Percentiles rank a stretch among this genome's conserved stretches.
Conservation (phyloP, 352 stramenopile species). For the Phytophthora megakarya region DNA sequence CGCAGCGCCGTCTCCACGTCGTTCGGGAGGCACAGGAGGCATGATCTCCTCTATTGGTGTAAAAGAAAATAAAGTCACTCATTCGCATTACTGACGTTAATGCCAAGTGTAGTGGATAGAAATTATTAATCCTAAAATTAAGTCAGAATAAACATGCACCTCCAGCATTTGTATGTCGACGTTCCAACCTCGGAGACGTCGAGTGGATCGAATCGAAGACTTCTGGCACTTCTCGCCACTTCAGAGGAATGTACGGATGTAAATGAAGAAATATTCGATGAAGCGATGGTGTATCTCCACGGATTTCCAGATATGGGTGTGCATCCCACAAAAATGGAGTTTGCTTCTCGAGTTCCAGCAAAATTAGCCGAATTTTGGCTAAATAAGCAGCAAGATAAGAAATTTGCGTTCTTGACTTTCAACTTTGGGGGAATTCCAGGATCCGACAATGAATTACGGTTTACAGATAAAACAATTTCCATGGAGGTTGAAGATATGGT, state of each 20-base stretch:
- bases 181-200: slow-evolving; percentile 22
- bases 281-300: slow-evolving; percentile 73
- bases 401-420: slow-evolving; percentile 53
- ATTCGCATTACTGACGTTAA: not conserved
- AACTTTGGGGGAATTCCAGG: slow-evolving; percentile 73
- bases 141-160: slow-evolving; percentile 11
- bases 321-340: slow-evolving; percentile 53
- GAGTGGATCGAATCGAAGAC: slow-evolving; percentile 17
- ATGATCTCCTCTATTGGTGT: slow-evolving; percentile 1
- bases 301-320: slow-evolving; percentile 78
- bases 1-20: slow-evolving; percentile 18
- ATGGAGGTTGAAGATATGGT: slow-evolving; percentile 64
- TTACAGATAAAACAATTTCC: slow-evolving; percentile 57
- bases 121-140: too few species aligned
- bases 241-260: slow-evolving; percentile 5
- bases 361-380: slow-evolving; percentile 69
- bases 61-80: not conserved
- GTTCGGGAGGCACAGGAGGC: slow-evolving; percentile 31
- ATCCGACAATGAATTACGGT: slow-evolving; percentile 55
- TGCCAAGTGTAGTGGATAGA: too few species aligned
- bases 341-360: slow-evolving; percentile 58
- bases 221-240: slow-evolving; percentile 32
- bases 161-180: slow-evolving; percentile 23
- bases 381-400: slow-evolving; percentile 18
- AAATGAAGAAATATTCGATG: slow-evolving; percentile 24